Evolutionary conservation across 2,329 filamentous ascomycete genomes (phyloP).

Genomic region (Leptographium wingfieldii): DNA sequence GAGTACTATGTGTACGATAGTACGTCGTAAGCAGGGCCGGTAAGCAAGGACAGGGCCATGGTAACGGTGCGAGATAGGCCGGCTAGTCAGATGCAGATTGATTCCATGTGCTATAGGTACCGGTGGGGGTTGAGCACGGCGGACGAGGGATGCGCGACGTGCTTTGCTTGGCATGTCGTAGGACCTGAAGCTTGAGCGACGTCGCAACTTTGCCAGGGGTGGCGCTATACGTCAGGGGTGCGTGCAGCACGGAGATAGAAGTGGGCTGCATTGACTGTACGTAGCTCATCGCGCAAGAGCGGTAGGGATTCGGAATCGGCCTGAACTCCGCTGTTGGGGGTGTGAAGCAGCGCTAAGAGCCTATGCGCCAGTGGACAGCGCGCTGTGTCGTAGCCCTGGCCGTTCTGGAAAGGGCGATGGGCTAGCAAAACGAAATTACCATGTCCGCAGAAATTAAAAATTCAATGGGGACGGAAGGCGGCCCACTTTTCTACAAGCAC

Average conservation of each 20-base stretch:
- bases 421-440: not conserved
- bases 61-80: no score
- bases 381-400: no score
- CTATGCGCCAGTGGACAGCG: no score
- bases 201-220: not conserved
- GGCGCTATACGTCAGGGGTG: not conserved
- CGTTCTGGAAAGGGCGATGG: not conserved
- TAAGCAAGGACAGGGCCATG: not conserved
- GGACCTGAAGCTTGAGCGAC: no score
- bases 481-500: no score
- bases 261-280: not conserved
- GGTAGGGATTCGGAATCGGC: not conserved
- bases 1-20: no score
- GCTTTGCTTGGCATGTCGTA: no score
- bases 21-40: not conserved
- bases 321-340: no score
- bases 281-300: not conserved
- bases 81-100: no score
- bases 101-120: not conserved
- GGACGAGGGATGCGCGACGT: no score
- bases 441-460: not conserved
- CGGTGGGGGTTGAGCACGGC: not conserved
- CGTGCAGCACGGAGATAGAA: not conserved
- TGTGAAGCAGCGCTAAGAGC: no score
- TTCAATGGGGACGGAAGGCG: not conserved